phyloP scores from a whole-genome alignment of 2,329 filamentous ascomycete species.

The Stemphylium lycopersici region DNA sequence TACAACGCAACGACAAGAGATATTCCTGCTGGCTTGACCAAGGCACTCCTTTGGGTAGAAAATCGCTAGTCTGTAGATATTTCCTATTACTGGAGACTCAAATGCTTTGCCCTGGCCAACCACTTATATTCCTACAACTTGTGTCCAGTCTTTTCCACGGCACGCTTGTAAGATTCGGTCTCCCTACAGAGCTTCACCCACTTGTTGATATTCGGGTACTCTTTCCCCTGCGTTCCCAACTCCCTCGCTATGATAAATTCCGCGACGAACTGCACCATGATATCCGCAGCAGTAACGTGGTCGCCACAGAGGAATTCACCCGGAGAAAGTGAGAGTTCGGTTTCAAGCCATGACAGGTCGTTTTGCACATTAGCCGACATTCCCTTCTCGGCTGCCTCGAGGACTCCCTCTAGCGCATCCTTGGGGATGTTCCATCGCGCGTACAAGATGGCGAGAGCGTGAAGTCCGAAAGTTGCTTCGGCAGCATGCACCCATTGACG shows the following conservation, averaged over 20 bases:
- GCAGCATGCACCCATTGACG: too few species aligned
- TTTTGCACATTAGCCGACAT: conserved; percentile 53
- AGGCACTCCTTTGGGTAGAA: too few species aligned
- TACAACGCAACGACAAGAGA: too few species aligned
- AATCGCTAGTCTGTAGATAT: too few species aligned
- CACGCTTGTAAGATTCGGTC: conserved; percentile 45
- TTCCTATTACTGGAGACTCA: too few species aligned
- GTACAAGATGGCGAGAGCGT: too few species aligned
- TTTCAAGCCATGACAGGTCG: conserved; percentile 55
- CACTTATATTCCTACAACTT: conserved; percentile 8
- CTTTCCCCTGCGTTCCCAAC: conserved; percentile 47
- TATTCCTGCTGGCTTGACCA: too few species aligned
- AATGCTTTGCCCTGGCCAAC: too few species aligned
- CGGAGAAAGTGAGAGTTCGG: conserved; percentile 47
- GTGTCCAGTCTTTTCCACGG: conserved; percentile 51
- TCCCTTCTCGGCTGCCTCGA: conserved; percentile 46
- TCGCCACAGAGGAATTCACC: conserved; percentile 53
- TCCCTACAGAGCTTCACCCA: conserved; percentile 49
- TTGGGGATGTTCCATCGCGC: too few species aligned
- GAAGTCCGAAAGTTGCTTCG: too few species aligned
- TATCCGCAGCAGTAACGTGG: conserved; percentile 52
- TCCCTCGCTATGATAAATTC: conserved; percentile 50
- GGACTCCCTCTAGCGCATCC: too few species aligned
- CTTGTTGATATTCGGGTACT: conserved; percentile 31
- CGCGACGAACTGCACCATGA: conserved; percentile 47